Evolutionary conservation across 2,329 filamentous ascomycete species (phyloP), one percentile per base, ranked within the genome.

Genomic region (Fusarium buharicum): DNA sequence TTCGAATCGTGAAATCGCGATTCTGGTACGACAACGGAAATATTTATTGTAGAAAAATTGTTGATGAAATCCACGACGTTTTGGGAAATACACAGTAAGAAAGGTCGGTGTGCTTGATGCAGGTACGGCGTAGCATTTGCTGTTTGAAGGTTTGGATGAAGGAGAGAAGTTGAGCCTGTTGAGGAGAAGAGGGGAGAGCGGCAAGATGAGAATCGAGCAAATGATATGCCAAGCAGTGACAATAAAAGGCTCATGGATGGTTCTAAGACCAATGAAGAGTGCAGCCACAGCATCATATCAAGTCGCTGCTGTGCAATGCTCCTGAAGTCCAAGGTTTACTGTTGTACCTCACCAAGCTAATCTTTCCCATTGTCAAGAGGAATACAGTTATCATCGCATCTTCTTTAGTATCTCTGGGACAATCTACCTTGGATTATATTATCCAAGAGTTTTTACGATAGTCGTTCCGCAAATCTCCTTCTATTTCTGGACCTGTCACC

Each of bases 221-320:
- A 63, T 66, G 57, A 63, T 53, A 66, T 28, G 22, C 50, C 62
- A 45, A n/a, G n/a, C n/a, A n/a, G n/a, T n/a, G n/a, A n/a, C n/a
- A n/a, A n/a, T n/a, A n/a, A n/a, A n/a, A n/a, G n/a, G n/a, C n/a
- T n/a, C n/a, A n/a, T n/a, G n/a, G n/a, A n/a, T n/a, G n/a, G n/a
- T n/a, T n/a, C n/a, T n/a, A n/a, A n/a, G n/a, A n/a, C n/a, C 47
- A 39, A 34, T 24, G 22, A 45, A 39, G 44, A 54, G 40, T 55
- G 40, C 60, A 62, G 63, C 66, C 66, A 69, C 66, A 46, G 51
- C 66, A 67, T 60, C 55, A 68, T 67, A 66, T 56, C 47, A 28
- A 43, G 44, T 65, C 58, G 30, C 60, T 62, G 38, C 37, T 48
- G 47, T 57, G 50, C 38, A 62, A 62, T 65, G 36, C n/a, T 24